These are phyloP conservation scores for Zasmidium angulare DNA, from an alignment of 2,329 filamentous ascomycete genomes.

Conservation along the genomic window DNA sequence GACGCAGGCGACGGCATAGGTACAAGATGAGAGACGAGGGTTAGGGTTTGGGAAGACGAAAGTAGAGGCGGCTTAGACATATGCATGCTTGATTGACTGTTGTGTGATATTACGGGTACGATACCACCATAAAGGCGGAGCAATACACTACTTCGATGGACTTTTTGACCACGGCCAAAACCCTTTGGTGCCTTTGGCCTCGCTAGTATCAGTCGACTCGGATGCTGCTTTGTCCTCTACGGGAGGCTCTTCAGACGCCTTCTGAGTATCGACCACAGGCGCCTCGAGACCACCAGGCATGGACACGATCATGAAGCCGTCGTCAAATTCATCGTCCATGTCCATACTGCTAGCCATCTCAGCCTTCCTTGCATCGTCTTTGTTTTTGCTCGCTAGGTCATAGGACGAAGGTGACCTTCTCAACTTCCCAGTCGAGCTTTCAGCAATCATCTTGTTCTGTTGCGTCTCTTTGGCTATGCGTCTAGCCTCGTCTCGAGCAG, in stretches of 20 bases:
- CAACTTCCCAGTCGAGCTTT: neutral
- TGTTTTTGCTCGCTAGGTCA: neutral
- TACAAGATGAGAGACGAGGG: neutral
- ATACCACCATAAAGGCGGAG: slow-evolving; percentile 3
- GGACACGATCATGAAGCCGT: no score
- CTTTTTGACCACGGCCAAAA: neutral
- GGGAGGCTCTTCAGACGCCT: no score
- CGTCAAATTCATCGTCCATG: neutral
- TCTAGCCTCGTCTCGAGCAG: neutral
- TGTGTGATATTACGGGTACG: no score
- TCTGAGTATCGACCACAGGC: no score
- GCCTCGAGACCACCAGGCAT: no score
- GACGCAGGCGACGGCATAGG: slow-evolving; percentile 31
- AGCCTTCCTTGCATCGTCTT: neutral
- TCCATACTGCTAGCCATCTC: neutral
- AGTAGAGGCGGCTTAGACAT: no score
- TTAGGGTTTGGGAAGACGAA: slow-evolving; percentile 3
- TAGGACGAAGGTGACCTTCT: neutral
- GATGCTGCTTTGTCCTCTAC: no score
- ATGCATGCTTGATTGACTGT: no score
- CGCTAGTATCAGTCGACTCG: neutral
- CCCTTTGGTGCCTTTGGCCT: neutral
- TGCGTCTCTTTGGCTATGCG: neutral
- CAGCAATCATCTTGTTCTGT: neutral
- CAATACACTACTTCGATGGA: neutral